Conservation (phyloP, 2,329 filamentous ascomycete species). For the Xylogone sp. region DNA sequence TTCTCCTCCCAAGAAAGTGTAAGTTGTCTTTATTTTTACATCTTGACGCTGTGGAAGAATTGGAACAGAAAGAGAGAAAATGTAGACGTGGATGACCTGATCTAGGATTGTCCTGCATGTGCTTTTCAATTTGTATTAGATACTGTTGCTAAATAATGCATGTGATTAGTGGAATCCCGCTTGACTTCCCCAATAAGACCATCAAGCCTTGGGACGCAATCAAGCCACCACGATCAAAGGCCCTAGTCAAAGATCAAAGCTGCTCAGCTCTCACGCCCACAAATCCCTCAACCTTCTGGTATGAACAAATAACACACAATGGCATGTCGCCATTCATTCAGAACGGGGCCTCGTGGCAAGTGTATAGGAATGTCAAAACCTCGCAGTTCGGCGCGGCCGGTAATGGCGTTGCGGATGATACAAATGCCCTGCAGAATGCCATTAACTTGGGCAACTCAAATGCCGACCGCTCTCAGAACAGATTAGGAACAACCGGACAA, state of each 20-base stretch:
- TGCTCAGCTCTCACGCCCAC: background rate
- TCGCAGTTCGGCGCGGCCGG: background rate
- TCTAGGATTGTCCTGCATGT: too few relatives aligned
- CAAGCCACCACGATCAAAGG: background rate
- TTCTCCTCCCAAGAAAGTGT: background rate
- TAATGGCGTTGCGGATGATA: background rate
- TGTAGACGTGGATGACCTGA: too few relatives aligned
- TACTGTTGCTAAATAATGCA: background rate
- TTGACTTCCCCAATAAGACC: background rate
- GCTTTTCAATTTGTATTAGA: too few relatives aligned
- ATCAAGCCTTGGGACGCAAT: background rate
- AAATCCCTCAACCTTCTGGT: background rate
- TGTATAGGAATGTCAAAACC: background rate
- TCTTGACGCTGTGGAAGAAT: background rate
- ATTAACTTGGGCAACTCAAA: background rate
- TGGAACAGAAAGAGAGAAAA: too few relatives aligned
- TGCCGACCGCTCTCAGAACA: background rate
- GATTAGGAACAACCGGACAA: slow-evolving; percentile 1
- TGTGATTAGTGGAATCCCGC: background rate
- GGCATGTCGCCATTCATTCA: slow-evolving; percentile 38
- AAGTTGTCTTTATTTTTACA: background rate
- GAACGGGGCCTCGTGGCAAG: slow-evolving; percentile 30
- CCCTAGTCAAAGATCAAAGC: background rate
- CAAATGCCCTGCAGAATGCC: background rate
- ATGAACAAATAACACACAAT: background rate